Percentiles rank a stretch among this genome's conserved stretches.
Conservation (phyloP, 257 asterid species). For the Ilex aquifolium region DNA sequence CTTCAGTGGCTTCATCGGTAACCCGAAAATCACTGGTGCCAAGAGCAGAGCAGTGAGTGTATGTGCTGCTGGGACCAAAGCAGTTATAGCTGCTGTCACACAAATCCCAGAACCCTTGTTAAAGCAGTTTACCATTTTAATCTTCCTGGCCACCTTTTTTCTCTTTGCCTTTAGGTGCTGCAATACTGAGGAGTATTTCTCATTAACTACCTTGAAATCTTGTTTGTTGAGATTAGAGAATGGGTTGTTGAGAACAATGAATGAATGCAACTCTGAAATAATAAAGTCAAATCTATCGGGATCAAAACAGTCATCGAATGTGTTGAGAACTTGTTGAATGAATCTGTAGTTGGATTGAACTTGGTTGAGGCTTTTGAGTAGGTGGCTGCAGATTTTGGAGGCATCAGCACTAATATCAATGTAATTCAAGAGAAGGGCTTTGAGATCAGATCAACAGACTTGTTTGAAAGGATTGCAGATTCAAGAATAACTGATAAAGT, state of each 20-base stretch:
- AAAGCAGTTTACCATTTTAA: conserved; percentile 38
- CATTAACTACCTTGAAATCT: conserved; percentile 33
- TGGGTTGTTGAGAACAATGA: conserved; percentile 27
- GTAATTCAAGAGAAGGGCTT: conserved; percentile 45
- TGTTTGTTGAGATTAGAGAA: conserved; percentile 28
- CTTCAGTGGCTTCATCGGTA: conserved; percentile 38
- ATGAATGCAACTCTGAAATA: conserved; percentile 27
- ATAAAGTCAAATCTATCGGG: conserved; percentile 7
- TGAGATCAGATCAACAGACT: conserved; percentile 30
- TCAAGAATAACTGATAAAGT: conserved; percentile 42
- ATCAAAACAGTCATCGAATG: conserved; percentile 12
- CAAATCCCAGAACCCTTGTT: conserved; percentile 45
- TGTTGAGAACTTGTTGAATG: conserved; percentile 30
- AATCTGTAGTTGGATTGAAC: conserved; percentile 34
- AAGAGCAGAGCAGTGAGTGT: conserved; percentile 39
- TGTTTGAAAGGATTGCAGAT: conserved; percentile 20
- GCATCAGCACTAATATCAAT: conserved; percentile 73
- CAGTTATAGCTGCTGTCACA: conserved; percentile 36
- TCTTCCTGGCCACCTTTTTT: conserved; percentile 29
- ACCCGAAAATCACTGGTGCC: conserved; percentile 28
- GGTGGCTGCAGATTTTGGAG: conserved; percentile 48
- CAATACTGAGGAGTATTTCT: conserved; percentile 34
- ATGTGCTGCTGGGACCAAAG: conserved; percentile 49
- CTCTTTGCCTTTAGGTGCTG: conserved; percentile 30
- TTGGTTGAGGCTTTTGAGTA: conserved; percentile 38